phyloP scores from a whole-genome alignment of 2,329 filamentous ascomycete genomes.

The Botrytis squamosa region DNA sequence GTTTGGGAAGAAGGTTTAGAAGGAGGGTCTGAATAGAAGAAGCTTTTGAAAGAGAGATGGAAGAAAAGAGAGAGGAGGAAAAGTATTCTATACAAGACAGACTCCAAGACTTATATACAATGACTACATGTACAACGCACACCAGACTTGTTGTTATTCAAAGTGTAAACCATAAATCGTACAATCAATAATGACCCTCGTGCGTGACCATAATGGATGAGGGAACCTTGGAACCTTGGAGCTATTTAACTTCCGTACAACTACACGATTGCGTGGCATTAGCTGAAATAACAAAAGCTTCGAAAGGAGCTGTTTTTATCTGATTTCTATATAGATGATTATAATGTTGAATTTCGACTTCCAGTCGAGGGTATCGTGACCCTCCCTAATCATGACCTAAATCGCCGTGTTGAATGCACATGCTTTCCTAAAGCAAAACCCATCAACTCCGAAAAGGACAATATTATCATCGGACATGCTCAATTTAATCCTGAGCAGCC shows the following conservation, averaged over 20 bases:
- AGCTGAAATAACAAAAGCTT: not conserved
- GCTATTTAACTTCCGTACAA: not conserved
- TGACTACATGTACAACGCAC: not conserved
- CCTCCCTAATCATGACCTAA: slow-evolving; percentile 8
- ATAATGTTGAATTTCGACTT: slow-evolving; percentile 20
- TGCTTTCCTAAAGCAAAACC: slow-evolving; percentile 6
- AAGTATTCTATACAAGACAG: not conserved
- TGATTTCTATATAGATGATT: not conserved
- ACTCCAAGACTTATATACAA: not conserved
- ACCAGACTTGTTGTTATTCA: not conserved
- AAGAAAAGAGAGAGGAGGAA: not conserved
- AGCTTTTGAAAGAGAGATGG: not conserved
- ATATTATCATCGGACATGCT: not conserved
- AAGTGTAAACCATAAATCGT: not conserved
- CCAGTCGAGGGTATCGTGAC: not conserved
- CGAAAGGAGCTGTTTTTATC: not conserved
- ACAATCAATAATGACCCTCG: not conserved
- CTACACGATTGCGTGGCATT: not conserved
- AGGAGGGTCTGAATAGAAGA: not conserved
- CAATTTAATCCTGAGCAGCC: slow-evolving; percentile 27
- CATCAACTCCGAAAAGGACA: not conserved
- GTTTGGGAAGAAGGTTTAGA: not conserved
- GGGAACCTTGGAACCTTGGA: not conserved
- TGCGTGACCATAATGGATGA: not conserved
- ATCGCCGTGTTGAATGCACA: slow-evolving; percentile 8